Conservation (phyloP, 2,329 filamentous ascomycete species). For the Epicoccum sorghinum region DNA sequence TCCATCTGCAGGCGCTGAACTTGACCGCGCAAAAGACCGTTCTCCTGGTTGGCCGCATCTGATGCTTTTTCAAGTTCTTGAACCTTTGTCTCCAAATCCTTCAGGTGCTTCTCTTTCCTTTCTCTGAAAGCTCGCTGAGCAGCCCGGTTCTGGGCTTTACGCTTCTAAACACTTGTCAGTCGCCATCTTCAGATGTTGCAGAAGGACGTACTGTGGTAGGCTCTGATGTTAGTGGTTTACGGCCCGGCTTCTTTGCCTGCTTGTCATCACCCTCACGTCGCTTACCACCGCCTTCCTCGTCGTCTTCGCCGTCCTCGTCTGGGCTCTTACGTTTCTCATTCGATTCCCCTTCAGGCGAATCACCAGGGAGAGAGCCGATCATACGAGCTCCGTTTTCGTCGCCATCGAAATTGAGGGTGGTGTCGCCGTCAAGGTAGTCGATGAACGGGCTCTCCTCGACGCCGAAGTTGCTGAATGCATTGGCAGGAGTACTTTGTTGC, state of each 20-base stretch:
- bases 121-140: slow-evolving; percentile 67
- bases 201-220: slow-evolving; percentile 82
- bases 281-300: slow-evolving; percentile 72
- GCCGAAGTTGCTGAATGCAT: slow-evolving; percentile 53
- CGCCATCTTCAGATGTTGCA: slow-evolving; percentile 6
- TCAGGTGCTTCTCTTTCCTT: slow-evolving; percentile 69
- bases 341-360: slow-evolving; percentile 57
- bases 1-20: slow-evolving; percentile 86
- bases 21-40: slow-evolving; percentile 80
- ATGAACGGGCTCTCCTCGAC: slow-evolving; percentile 79
- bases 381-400: slow-evolving; percentile 64
- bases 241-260: slow-evolving; percentile 90
- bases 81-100: slow-evolving; percentile 72
- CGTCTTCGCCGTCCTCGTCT: slow-evolving; percentile 66
- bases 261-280: slow-evolving; percentile 84
- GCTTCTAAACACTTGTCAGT: slow-evolving; percentile 66
- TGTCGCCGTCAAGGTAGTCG: slow-evolving; percentile 79
- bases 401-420: slow-evolving; percentile 76
- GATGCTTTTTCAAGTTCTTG: slow-evolving; percentile 77
- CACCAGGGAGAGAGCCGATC: slow-evolving; percentile 76
- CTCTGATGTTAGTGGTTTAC: slow-evolving; percentile 94
- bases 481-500: slow-evolving; percentile 46
- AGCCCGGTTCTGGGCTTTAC: slow-evolving; percentile 77
- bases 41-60: slow-evolving; percentile 82
- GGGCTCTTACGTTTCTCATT: slow-evolving; percentile 72